Base-by-base conservation (phyloP, 352 stramenopile species). In the Plasmopara halstedii region DNA sequence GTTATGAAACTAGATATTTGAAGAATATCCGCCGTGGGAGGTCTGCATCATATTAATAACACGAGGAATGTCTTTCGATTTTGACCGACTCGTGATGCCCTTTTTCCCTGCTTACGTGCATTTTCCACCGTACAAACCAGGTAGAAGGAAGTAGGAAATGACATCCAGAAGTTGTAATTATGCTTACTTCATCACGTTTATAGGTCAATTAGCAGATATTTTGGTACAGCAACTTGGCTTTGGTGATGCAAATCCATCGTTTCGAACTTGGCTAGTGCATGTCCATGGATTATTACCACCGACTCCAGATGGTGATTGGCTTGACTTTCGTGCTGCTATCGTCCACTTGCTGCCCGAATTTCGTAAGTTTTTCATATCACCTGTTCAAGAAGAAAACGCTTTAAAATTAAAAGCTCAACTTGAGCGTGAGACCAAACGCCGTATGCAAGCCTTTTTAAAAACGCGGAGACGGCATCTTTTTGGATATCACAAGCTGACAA, bases 41-140 rank as follows among this genome's bases (percentile, higher is more conserved):
- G 42, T 67, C 22, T 82, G 64, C 42, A 63, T 91, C n/a, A 7
- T 91, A 17, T 49, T 91, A 13, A 52, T 84, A 14, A 83, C 75
- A 15, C 58, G 77, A 29, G 77, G 71, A 21, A 78, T 89, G 42
- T 88, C 77, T 19, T 45, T 82, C 19, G 60, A 73, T 25, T 70
- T 92, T 27, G 74, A 88, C n/a, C 53, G 57, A 20, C 44, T 84
- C 1, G 56, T 83, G 3, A 59, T 65, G 38, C 50, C 72, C 3
- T 83, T 75, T 48, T 62, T 77, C 32, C 73, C 75, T 1, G 53
- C 50, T 8, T 79, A 72, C 47, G 60, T 87, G 42, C 58, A 65
- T 18, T 85, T 87, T 41, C 64, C 73, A 19, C 64, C 70, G 3
- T 87, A 84, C 54, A 75, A 70, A 26, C 44, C 51, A 43, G 63